A percentile compares a stretch with the other conserved stretches of the same genome.
Evolutionary conservation across 225 moss, liverwort and hornwort species (phyloP).

Genomic region (Pseudisothecium myosuroides): DNA sequence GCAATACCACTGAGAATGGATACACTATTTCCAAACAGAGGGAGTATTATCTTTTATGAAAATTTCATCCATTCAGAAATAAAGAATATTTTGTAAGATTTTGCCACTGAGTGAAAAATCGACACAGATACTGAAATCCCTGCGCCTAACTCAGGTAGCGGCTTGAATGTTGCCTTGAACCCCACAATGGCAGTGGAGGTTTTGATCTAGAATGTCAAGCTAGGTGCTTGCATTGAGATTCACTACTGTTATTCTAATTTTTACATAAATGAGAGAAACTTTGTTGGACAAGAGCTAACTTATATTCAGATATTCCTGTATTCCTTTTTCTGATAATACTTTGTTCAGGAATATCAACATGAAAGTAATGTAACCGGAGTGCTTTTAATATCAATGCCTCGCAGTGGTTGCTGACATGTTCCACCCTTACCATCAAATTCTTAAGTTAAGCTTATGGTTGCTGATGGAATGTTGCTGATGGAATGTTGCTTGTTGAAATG

Average conservation of each 20-base stretch:
- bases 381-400: background rate
- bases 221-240: background rate
- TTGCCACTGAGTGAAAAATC: background rate
- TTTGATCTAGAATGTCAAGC: background rate
- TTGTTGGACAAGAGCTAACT: background rate
- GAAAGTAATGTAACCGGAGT: background rate
- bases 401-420: background rate
- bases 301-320: background rate
- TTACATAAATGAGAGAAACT: background rate
- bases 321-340: background rate
- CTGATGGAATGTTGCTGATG: background rate
- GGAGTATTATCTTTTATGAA: background rate
- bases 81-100: background rate
- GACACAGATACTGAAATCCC: background rate
- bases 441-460: background rate
- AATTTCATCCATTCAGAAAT: background rate
- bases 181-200: background rate
- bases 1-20: no score
- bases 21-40: no score
- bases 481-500: no score
- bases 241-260: background rate
- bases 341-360: background rate
- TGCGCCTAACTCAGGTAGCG: background rate
- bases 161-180: background rate
- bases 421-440: background rate